Evolutionary conservation across 2,329 filamentous ascomycete species (phyloP).

Genomic region (Thyridium curvatum): DNA sequence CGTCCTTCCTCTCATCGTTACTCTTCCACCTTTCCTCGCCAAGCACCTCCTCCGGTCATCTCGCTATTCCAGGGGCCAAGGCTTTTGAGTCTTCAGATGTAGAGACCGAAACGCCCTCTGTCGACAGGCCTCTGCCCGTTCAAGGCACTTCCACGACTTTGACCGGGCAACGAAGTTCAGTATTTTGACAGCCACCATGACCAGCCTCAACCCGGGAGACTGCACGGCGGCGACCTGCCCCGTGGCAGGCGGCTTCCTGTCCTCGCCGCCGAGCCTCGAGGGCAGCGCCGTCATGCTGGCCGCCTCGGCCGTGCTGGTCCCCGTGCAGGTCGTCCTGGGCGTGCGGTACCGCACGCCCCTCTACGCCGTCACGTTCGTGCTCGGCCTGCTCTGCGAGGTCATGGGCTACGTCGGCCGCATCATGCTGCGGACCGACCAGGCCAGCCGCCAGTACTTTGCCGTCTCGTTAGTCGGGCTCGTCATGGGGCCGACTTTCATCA

Average conservation of each 20-base stretch:
- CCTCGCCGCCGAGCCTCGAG: slow-evolving; percentile 25
- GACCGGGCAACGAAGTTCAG: neutral
- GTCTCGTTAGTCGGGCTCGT: slow-evolving; percentile 40
- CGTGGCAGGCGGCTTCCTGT: slow-evolving; percentile 27
- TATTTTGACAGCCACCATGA: neutral
- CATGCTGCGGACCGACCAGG: slow-evolving; percentile 6
- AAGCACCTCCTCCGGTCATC: too few species aligned
- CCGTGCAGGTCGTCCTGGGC: slow-evolving; percentile 28
- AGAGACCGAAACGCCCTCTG: too few species aligned
- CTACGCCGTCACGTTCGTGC: slow-evolving; percentile 5
- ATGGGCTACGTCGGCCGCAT: slow-evolving; percentile 9
- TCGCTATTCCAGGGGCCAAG: too few species aligned
- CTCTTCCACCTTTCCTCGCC: too few species aligned
- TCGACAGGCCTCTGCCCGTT: too few species aligned
- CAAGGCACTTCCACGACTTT: too few species aligned
- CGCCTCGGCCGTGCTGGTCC: slow-evolving; percentile 31
- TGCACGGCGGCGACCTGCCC: slow-evolving; percentile 20
- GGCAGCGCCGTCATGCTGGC: slow-evolving; percentile 34
- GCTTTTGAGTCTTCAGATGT: too few species aligned
- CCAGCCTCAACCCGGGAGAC: slow-evolving; percentile 1
- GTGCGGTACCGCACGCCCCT: slow-evolving; percentile 22
- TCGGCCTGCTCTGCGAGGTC: slow-evolving; percentile 8
- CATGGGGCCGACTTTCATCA: slow-evolving; percentile 39
- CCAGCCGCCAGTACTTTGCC: slow-evolving; percentile 21
- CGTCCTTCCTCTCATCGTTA: too few species aligned